Percentiles rank a stretch among this genome's conserved stretches.
Evolutionary conservation across 2,329 filamentous ascomycete genomes (phyloP).

Genomic region (Westerdykella ornata): DNA sequence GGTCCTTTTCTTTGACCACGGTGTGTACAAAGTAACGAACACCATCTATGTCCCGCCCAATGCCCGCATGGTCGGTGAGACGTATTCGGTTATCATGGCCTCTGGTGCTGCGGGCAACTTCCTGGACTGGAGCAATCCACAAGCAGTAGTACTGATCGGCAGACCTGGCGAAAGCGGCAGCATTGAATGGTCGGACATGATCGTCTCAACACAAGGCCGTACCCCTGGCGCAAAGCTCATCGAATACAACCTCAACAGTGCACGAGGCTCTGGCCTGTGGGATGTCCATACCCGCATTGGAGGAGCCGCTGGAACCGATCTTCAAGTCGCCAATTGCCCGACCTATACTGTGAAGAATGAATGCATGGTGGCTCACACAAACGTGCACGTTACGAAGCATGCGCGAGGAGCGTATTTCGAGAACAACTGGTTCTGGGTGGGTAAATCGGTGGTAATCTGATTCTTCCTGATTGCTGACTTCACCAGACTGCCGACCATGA

Average conservation of each 20-base stretch:
- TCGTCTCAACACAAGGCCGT: constrained; percentile 64
- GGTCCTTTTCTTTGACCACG: constrained; percentile 54
- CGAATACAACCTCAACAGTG: constrained; percentile 60
- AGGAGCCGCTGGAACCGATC: constrained; percentile 67
- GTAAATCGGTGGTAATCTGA: background rate
- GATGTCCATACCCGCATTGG: constrained; percentile 84
- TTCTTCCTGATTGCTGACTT: background rate
- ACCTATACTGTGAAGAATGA: constrained; percentile 57
- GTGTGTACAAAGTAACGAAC: constrained; percentile 52
- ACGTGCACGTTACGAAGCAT: constrained; percentile 46
- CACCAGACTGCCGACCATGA: constrained; percentile 72
- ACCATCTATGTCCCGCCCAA: constrained; percentile 57
- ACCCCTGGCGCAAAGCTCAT: constrained; percentile 64
- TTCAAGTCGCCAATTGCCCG: constrained; percentile 70
- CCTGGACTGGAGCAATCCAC: constrained; percentile 43
- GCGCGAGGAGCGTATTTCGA: constrained; percentile 66
- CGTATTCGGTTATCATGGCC: constrained; percentile 80
- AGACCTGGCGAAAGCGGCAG: constrained; percentile 57
- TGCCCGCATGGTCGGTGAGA: constrained; percentile 75
- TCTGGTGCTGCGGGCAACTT: constrained; percentile 47
- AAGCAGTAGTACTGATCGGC: constrained; percentile 62
- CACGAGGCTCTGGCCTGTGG: constrained; percentile 60
- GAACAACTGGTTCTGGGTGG: constrained; percentile 80
- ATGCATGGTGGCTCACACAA: constrained; percentile 64
- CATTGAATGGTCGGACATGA: constrained; percentile 67